These are phyloP conservation scores for Paecilomyces sp. DNA, from an alignment of 2,329 filamentous ascomycete species.

Conservation along the genomic window DNA sequence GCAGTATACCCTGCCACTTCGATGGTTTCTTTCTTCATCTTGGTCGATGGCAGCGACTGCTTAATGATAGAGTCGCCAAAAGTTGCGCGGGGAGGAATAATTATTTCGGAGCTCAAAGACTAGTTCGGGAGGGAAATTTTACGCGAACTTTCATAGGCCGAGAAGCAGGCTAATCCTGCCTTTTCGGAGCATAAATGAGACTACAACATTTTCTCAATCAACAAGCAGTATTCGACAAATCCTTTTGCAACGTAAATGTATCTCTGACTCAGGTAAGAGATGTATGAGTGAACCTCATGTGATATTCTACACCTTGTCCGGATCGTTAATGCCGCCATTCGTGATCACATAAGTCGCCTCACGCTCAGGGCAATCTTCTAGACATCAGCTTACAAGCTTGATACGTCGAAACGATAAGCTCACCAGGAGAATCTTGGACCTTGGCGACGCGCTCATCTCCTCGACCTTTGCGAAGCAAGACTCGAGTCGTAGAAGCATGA, in stretches of 20 bases:
- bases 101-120: conserved; percentile 3
- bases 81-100: background rate
- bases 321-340: conserved; percentile 61
- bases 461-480: conserved; percentile 60
- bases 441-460: conserved; percentile 65
- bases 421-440: conserved; percentile 60
- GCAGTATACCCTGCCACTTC: conserved; percentile 58
- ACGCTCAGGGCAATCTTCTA: conserved; percentile 57
- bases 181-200: background rate
- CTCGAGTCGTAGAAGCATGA: conserved; percentile 60
- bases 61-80: background rate
- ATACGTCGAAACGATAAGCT: conserved; percentile 5
- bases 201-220: background rate
- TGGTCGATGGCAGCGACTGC: conserved; percentile 4
- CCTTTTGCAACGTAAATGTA: background rate
- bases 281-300: background rate
- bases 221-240: no score
- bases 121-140: conserved; percentile 12
- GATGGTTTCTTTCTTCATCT: conserved; percentile 29
- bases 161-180: conserved; percentile 6
- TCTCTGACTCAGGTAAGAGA: background rate
- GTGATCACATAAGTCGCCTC: conserved; percentile 67
- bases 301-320: conserved; percentile 47
- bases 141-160: conserved; percentile 9
- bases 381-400: conserved; percentile 5